phyloP scores from a whole-genome alignment of 2,329 filamentous ascomycete genomes.

The Didymella segeticola region DNA sequence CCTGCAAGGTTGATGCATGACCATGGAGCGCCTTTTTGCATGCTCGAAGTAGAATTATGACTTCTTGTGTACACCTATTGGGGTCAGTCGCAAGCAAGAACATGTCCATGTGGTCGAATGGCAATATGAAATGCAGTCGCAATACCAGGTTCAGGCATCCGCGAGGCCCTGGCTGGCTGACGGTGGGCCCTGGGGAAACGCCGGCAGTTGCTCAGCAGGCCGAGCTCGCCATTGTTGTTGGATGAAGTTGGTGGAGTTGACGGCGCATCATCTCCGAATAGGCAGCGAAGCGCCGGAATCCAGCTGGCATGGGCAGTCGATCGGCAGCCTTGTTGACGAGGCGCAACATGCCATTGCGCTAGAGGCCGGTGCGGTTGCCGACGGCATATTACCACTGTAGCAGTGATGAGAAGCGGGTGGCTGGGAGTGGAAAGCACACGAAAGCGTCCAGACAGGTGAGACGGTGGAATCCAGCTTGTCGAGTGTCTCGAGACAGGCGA shows the following conservation, averaged over 20 bases:
- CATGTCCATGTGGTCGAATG: neutral
- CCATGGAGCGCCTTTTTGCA: neutral
- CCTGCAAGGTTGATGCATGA: neutral
- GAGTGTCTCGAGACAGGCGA: conserved; percentile 10
- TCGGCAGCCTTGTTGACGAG: conserved; percentile 21
- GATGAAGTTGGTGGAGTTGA: conserved; percentile 1
- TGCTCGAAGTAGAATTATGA: neutral
- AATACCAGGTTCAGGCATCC: neutral
- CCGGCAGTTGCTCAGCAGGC: conserved; percentile 7
- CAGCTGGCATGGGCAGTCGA: conserved; percentile 27
- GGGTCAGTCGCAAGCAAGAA: neutral
- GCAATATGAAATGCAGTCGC: neutral
- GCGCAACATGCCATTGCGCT: conserved; percentile 14
- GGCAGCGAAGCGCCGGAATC: conserved; percentile 22
- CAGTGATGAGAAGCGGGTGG: neutral
- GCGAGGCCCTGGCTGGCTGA: neutral
- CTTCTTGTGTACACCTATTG: neutral
- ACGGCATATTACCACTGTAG: too few relatives aligned
- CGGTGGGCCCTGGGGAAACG: neutral
- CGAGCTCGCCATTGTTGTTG: conserved; percentile 7
- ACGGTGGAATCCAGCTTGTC: neutral
- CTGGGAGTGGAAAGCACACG: conserved; percentile 9
- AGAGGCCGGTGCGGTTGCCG: conserved; percentile 18
- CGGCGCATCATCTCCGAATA: conserved; percentile 13
- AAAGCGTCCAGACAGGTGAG: conserved; percentile 7